Percentiles rank a stretch among this genome's conserved stretches.
Conservation (phyloP, 768 basidiomycete genomes). For the Pholiota conissans region DNA sequence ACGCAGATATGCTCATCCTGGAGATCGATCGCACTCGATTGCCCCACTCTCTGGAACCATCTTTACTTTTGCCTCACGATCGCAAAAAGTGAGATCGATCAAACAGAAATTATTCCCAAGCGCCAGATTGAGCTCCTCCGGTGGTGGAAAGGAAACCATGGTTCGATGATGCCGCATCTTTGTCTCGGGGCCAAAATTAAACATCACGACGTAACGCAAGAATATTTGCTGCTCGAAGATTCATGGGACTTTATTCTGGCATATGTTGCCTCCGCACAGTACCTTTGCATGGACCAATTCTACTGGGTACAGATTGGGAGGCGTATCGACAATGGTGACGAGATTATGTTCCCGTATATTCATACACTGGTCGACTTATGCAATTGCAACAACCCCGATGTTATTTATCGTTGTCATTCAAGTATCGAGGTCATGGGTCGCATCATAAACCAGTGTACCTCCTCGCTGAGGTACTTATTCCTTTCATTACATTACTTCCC, state of each 20-base stretch:
- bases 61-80: no score
- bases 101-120: no score
- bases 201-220: not conserved
- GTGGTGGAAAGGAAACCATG: not conserved
- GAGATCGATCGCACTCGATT: no score
- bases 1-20: no score
- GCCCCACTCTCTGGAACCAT: no score
- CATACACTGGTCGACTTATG: not conserved
- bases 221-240: not conserved
- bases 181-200: not conserved
- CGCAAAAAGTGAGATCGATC: no score
- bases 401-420: not conserved
- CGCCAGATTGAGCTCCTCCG: no score
- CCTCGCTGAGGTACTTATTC: not conserved
- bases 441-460: no score
- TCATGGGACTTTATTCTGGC: not conserved
- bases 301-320: not conserved
- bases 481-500: not conserved
- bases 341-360: not conserved
- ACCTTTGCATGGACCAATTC: not conserved
- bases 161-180: not conserved
- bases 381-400: not conserved
- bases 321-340: not conserved
- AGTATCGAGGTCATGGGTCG: not conserved
- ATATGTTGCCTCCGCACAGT: not conserved